phyloP scores from a whole-genome alignment of 2,329 filamentous ascomycete species.

The Xylariales sp. region DNA sequence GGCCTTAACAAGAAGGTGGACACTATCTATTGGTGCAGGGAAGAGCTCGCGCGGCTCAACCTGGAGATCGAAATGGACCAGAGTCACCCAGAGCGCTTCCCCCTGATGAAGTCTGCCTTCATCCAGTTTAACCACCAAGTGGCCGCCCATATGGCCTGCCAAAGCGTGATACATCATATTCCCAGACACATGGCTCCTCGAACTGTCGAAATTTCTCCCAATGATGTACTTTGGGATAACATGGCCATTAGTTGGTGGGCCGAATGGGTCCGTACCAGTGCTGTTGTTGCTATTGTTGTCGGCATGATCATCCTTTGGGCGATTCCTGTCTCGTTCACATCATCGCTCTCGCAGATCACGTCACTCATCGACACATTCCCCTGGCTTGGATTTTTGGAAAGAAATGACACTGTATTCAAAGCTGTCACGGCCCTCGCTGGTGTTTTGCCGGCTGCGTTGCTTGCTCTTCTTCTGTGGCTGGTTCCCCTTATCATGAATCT shows the following conservation, averaged over 20 bases:
- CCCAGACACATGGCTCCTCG: slow-evolving; percentile 92
- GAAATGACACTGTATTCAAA: slow-evolving; percentile 55
- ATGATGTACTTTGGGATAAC: slow-evolving; percentile 94
- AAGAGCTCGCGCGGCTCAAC: slow-evolving; percentile 81
- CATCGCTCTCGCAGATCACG: slow-evolving; percentile 72
- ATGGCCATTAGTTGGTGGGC: slow-evolving; percentile 97
- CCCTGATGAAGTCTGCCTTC: slow-evolving; percentile 92
- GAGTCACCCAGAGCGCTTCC: slow-evolving; percentile 76
- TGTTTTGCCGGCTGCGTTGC: slow-evolving; percentile 74
- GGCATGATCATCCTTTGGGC: slow-evolving; percentile 86
- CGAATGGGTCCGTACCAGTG: slow-evolving; percentile 65
- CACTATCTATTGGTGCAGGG: slow-evolving; percentile 86
- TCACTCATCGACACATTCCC: slow-evolving; percentile 58
- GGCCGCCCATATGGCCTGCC: slow-evolving; percentile 96
- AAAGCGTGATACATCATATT: slow-evolving; percentile 83
- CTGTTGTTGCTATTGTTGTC: slow-evolving; percentile 61
- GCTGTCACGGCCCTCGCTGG: slow-evolving; percentile 67
- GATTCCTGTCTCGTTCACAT: slow-evolving; percentile 84
- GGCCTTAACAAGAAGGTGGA: slow-evolving; percentile 86
- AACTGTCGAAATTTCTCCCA: slow-evolving; percentile 87
- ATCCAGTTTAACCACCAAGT: slow-evolving; percentile 98
- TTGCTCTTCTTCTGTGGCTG: slow-evolving; percentile 73
- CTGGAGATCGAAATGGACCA: slow-evolving; percentile 91
- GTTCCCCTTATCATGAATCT: slow-evolving; percentile 75
- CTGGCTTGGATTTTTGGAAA: slow-evolving; percentile 68